phyloP scores from a whole-genome alignment of 176 grass and related monocot genomes.

The Lolium multiflorum region DNA sequence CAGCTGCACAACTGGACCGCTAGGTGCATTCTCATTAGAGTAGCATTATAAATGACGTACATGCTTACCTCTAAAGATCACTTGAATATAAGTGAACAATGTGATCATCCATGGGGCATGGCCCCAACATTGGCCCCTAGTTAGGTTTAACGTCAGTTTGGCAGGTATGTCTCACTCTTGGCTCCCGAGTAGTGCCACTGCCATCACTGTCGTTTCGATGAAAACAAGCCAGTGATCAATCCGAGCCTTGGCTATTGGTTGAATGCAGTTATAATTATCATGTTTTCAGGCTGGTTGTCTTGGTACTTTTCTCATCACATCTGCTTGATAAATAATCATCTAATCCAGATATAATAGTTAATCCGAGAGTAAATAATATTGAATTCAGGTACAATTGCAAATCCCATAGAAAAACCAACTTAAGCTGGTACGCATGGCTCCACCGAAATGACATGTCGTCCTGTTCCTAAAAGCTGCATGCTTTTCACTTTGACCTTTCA shows the following conservation, averaged over 20 bases:
- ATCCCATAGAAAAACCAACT: background rate
- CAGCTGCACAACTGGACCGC: background rate
- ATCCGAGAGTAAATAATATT: background rate
- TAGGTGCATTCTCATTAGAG: background rate
- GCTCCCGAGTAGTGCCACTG: background rate
- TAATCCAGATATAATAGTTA: background rate
- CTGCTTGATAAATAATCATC: background rate
- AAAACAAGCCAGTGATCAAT: background rate
- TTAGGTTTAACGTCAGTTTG: background rate
- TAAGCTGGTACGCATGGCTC: background rate
- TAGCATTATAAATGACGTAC: conserved; percentile 13
- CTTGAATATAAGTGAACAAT: background rate
- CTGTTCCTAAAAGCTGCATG: background rate
- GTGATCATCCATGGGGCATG: conserved; percentile 20
- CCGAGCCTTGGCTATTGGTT: background rate
- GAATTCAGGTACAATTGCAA: conserved; percentile 2
- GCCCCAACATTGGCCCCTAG: background rate
- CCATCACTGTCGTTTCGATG: conserved; percentile 3
- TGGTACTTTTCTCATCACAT: background rate
- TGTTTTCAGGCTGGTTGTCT: background rate
- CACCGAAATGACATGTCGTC: background rate
- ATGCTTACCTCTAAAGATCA: conserved; percentile 23
- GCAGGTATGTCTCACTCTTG: conserved; percentile 8
- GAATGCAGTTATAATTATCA: background rate
- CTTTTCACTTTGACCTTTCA: conserved; percentile 32